Base-by-base conservation (phyloP, 1,139 yeast genomes). In the Blastobotrys apis region DNA sequence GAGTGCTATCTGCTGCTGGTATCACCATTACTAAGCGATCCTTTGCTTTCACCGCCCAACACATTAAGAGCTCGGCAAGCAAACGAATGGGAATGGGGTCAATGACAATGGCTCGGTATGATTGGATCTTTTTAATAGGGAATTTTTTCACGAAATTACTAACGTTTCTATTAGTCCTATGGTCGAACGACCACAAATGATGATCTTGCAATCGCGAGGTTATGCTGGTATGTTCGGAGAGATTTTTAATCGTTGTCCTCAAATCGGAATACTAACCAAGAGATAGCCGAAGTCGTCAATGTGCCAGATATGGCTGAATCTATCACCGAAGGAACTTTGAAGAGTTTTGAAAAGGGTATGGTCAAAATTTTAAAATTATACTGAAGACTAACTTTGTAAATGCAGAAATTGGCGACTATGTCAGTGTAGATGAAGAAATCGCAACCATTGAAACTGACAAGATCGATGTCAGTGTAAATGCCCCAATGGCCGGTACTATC, bases 301-400 rank as follows among this genome's bases (percentile, higher is more conserved):
- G 98, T 92, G 31, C 99, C 99, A 43, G 95, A 87, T 56, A 88
- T 92, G 97, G 98, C 98, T 41, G 99, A 92, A 70, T 90, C 97
- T 44, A 84, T 92, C 63, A 87, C 97, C 41, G 99, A 92, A 69
- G 99, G 99, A 66, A 87, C 97, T 41, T 76, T 92, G 57, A 74
- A 87, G 52, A 82, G 87, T 45, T 88, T 79, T 68, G 75, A 79
- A 57, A 71, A 71, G 59, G 53, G 56, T 49, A 46, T 13, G 55
- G 49, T 6, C 20, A 9, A 21, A 23, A 12, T n/a, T 12, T 15
- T 13, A 21, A 39, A 10, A 20, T 37, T 33, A 21, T 13, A 16
- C 4, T 3, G 13, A 4, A 10, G 19, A 16, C 34, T 15, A 41
- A 82, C 81, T 6, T 10, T 13, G n/a, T 3, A 5, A n/a, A 21